Evolutionary conservation across 176 grass and related monocot genomes (phyloP), one percentile per base, ranked within the genome.

Genomic region (Tuctoria greenei): DNA sequence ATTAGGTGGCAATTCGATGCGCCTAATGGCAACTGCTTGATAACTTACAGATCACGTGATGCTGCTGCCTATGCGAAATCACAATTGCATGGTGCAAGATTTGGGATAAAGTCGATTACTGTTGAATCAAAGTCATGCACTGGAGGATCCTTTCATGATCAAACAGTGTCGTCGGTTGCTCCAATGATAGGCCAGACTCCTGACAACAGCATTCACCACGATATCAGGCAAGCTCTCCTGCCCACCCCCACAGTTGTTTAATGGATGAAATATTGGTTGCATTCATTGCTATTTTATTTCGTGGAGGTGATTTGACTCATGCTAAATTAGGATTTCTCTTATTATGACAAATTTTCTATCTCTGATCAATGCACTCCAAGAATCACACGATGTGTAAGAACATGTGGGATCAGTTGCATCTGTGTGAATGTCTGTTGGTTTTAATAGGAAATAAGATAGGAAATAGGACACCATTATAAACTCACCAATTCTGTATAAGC

Each of bases 1-100:
- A 68, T 81, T 56, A 84, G 86, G 38, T 88, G 86, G 65, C 79
- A 92, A 60, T 86, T 92, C 58, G 81, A 92, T 82, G 79, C 71
- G 57, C 45, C 64, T 76, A 84, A 79, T 56, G 65, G 74, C 36
- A 79, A 23, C 79, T 88, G 90, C 70, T 83, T 79, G 72, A 64
- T 92, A 88, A 83, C 72, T 92, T 92, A 88, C 79, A 81, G 61
- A 62, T 88, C 70, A 80, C 75, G 72, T 72, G 77, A 74, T 83
- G 82, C 86, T 76, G 86, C 86, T 72, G 50, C 72, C 37, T 38
- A 46, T 80, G 90, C 82, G 4, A 92, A 80, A 82, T 85, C 79
- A 40, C 86, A 83, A 57, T 66, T 92, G 79, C 79, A 88, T 77
- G 90, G 86, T 50, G 79, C 86, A 83, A 82, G 82, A 41, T 88